Percentiles rank a stretch among this genome's conserved stretches.
Evolutionary conservation across 164 flowering plant species (phyloP).

Genomic region (Umbellularia californica): DNA sequence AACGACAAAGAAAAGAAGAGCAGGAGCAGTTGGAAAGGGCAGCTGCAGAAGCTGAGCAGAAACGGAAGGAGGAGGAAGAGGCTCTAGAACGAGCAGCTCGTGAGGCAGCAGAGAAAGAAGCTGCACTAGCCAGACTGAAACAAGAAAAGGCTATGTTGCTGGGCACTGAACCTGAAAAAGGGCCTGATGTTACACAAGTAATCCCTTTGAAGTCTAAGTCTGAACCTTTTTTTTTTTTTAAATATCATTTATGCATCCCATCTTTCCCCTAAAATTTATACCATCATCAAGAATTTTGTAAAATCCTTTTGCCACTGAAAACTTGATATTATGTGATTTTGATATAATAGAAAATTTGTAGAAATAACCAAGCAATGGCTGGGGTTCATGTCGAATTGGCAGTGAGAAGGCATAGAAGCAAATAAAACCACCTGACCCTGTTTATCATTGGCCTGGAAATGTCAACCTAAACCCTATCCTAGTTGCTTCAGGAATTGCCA

Average conservation of each 20-base stretch:
- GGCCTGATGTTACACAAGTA: conserved; percentile 89
- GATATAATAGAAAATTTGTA: no score
- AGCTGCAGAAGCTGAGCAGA: conserved; percentile 95
- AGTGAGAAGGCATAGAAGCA: no score
- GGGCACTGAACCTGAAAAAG: conserved; percentile 92
- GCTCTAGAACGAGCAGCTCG: conserved; percentile 73
- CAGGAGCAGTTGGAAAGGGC: conserved; percentile 79
- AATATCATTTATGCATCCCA: not conserved
- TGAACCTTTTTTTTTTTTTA: not conserved
- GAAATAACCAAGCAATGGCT: no score
- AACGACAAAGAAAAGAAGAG: conserved; percentile 85
- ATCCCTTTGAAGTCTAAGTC: conserved; percentile 1
- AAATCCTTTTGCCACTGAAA: not conserved
- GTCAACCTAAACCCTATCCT: no score
- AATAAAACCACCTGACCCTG: no score
- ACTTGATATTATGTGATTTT: not conserved
- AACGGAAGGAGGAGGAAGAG: conserved; percentile 86
- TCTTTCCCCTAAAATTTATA: conserved; percentile 3
- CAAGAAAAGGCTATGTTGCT: conserved; percentile 79
- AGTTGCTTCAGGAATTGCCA: no score
- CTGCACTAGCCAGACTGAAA: conserved; percentile 63
- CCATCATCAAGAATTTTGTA: no score
- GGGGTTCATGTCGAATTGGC: no score
- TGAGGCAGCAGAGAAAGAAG: conserved; percentile 91
- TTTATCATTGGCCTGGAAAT: no score